phyloP scores from a whole-genome alignment of 2,329 filamentous ascomycete species.

The Penicillium capsulatum region DNA sequence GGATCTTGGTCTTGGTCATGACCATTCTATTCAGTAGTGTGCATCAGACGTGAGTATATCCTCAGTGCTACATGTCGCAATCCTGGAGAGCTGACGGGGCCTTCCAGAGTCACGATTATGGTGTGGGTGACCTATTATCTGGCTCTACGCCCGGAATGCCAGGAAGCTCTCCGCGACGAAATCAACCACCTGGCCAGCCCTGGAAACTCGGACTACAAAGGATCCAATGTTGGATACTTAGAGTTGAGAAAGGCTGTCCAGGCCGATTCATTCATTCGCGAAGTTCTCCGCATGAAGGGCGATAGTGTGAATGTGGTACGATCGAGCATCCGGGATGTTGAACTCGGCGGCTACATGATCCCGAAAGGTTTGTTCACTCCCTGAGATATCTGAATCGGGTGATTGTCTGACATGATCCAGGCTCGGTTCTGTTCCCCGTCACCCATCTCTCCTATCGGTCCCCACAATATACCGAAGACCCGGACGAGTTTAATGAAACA shows the following conservation, averaged over 20 bases:
- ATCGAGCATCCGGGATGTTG: background rate
- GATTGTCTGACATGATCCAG: background rate
- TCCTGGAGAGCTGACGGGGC: background rate
- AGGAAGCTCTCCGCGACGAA: background rate
- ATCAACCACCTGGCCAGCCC: background rate
- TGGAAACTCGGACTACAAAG: background rate
- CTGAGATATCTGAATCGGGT: too few species aligned
- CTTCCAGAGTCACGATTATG: slow-evolving; percentile 2
- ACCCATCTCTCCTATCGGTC: slow-evolving; percentile 1
- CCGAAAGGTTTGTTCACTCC: slow-evolving; percentile 1
- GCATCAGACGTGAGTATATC: background rate
- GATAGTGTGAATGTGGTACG: slow-evolving; percentile 1
- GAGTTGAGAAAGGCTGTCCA: background rate
- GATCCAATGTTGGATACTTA: background rate
- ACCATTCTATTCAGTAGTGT: slow-evolving; percentile 2
- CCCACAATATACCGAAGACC: background rate
- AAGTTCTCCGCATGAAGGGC: slow-evolving; percentile 4
- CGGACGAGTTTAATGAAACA: slow-evolving; percentile 1
- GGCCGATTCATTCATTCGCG: slow-evolving; percentile 3
- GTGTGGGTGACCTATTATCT: slow-evolving; percentile 1
- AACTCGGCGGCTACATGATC: slow-evolving; percentile 2
- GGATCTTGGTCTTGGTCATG: slow-evolving; percentile 3
- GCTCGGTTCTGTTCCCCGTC: background rate
- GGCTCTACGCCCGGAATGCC: background rate
- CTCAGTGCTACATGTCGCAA: too few species aligned